These are phyloP conservation scores for Saksenaea oblongispora DNA, from an alignment of 371 early-diverging fungal genomes.

Conservation along the genomic window DNA sequence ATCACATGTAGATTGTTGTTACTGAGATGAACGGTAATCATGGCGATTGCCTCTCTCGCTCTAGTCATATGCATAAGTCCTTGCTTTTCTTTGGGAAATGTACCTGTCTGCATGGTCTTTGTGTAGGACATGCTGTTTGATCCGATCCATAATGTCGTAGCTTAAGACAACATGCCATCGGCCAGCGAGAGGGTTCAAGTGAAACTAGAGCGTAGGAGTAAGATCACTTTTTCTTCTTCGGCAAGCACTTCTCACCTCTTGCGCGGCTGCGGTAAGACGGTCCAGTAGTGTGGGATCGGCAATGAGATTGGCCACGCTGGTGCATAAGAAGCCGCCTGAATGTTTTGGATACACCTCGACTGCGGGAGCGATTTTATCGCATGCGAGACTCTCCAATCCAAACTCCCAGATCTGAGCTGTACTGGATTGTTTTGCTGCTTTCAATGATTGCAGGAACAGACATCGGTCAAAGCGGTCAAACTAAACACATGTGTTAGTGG, in stretches of 20 bases:
- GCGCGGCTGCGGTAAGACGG: not conserved
- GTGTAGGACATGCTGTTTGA: not conserved
- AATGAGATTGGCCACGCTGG: constrained; percentile 9
- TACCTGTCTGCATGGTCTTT: constrained; percentile 1
- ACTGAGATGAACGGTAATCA: not conserved
- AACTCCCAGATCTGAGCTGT: constrained; percentile 6
- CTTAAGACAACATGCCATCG: constrained; percentile 12
- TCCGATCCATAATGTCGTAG: not conserved
- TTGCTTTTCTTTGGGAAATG: not conserved
- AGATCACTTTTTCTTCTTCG: not conserved
- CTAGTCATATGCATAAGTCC: not conserved
- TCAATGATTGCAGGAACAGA: constrained; percentile 1
- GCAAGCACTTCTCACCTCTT: not conserved
- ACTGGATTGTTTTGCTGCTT: not conserved
- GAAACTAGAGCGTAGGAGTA: constrained; percentile 1
- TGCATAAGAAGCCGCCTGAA: constrained; percentile 15
- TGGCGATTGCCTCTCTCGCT: not conserved
- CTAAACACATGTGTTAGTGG: not conserved
- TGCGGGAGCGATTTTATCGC: not conserved
- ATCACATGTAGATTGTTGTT: constrained; percentile 7
- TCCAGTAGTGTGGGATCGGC: constrained; percentile 3
- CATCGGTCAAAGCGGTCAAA: constrained; percentile 15
- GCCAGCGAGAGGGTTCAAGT: not conserved
- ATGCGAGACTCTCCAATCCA: not conserved
- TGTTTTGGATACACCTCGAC: constrained; percentile 5